Percentiles rank a stretch among this genome's conserved stretches.
Evolutionary conservation across 805 yeast species (phyloP).

Genomic region (Wickerhamomyces strasburgensis): DNA sequence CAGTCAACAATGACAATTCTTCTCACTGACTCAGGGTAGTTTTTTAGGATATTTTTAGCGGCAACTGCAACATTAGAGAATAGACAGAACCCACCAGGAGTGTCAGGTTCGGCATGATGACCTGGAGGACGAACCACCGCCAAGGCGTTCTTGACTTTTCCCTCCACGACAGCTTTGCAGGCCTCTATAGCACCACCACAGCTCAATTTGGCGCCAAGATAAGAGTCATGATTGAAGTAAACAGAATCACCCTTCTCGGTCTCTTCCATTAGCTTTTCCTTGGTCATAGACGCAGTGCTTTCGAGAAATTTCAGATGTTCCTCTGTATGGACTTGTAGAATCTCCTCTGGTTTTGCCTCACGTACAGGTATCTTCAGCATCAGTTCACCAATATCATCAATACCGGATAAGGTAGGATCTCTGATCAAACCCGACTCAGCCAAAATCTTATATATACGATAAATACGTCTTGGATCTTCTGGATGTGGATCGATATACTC

Average conservation of each 20-base stretch:
- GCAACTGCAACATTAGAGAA: conserved; percentile 98
- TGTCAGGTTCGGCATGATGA: conserved; percentile 97
- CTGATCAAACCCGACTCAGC: conserved; percentile 90
- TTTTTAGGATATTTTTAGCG: conserved; percentile 73
- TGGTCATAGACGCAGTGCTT: conserved; percentile 70
- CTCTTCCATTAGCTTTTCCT: conserved; percentile 69
- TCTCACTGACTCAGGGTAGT: conserved; percentile 85
- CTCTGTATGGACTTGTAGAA: conserved; percentile 76
- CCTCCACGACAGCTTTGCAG: conserved; percentile 91
- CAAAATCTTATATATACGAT: conserved; percentile 84
- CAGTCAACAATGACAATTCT: conserved; percentile 84
- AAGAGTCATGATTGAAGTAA: conserved; percentile 88
- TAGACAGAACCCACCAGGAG: conserved; percentile 95
- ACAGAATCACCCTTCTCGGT: conserved; percentile 94
- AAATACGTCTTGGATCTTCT: conserved; percentile 95
- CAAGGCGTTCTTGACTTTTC: conserved; percentile 81
- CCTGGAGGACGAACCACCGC: conserved; percentile 99
- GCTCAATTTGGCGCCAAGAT: conserved; percentile 78
- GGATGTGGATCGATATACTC: conserved; percentile 99
- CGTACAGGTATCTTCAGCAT: conserved; percentile 89
- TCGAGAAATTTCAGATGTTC: conserved; percentile 74
- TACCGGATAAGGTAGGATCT: conserved; percentile 65
- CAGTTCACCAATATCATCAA: conserved; percentile 73
- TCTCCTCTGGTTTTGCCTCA: conserved; percentile 84
- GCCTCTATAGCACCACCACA: conserved; percentile 98